Base-by-base conservation (phyloP, 2,329 filamentous ascomycete species). In the Aplosporella prunicola region DNA sequence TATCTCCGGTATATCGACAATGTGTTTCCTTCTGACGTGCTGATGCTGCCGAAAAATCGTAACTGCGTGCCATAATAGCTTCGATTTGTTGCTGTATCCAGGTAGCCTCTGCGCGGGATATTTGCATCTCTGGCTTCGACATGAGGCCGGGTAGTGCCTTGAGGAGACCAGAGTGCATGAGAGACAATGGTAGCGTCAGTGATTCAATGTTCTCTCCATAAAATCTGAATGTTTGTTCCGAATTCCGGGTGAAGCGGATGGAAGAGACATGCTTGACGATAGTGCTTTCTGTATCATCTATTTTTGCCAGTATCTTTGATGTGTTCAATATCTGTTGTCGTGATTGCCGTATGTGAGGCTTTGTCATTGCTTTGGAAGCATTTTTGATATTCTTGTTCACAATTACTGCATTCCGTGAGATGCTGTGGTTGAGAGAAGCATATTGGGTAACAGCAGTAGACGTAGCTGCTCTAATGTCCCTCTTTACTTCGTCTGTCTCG, bases 81-180 rank as follows among this genome's bases (percentile, higher is more conserved):
- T 35, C 33, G 16, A 35, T 27, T 10, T 35, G 16, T 9, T 22
- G 33, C n/a, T 28, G 24, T 11, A 35, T 7, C 33, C 33, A 28
- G 5, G 4, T 14, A 10, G 33, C 33, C n/a, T 35, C 33, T 4
- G 17, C 15, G 9, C 23, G 33, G 5, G 33, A 35, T 1, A 35
- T 6, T 2, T 9, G 5, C n/a, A 35, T 15, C 11, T 28, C 13
- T 2, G 3, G 9, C 5, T 35, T 7, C 8, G 17, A 20, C 5
- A 27, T 13, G 9, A 35, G 24, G 6, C 9, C 10, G 1, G 33
- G 23, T 8, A 35, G 17, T 5, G 24, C 9, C 10, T 28, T 35
- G 11, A 20, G 6, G 9, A 35, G 33, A 14, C 28, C 33, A n/a
- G 17, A 35, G 17, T 22, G 13, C 2, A 35, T 16, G 15, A 35